Evolutionary conservation across 2,329 filamentous ascomycete genomes (phyloP).

Genomic region (Colletotrichum cordylinicola): DNA sequence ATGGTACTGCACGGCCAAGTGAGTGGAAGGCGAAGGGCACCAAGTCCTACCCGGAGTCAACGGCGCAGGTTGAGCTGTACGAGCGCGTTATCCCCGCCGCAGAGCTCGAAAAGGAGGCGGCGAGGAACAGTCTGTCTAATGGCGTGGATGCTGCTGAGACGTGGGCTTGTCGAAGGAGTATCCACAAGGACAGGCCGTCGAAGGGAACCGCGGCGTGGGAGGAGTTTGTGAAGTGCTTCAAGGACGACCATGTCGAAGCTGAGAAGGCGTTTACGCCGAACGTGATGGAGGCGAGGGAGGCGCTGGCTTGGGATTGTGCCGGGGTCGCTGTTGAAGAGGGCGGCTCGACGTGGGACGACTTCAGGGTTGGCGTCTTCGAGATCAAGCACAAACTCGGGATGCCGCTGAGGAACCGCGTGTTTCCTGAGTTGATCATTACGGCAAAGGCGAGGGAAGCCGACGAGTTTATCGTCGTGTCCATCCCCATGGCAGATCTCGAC

Average conservation of each 20-base stretch:
- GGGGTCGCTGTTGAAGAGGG: conserved; percentile 43
- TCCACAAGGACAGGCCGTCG: conserved; percentile 59
- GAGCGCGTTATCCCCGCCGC: conserved; percentile 53
- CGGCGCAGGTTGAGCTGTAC: conserved; percentile 57
- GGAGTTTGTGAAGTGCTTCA: conserved; percentile 67
- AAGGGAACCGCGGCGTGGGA: conserved; percentile 64
- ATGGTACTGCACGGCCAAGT: conserved; percentile 33
- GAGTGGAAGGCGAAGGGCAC: conserved; percentile 58
- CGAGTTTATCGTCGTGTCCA: conserved; percentile 64
- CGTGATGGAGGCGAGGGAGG: conserved; percentile 38
- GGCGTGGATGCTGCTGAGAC: conserved; percentile 46
- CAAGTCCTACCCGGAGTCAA: conserved; percentile 55
- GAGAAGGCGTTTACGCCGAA: conserved; percentile 46
- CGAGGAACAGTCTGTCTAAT: conserved; percentile 33
- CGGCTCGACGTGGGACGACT: conserved; percentile 49
- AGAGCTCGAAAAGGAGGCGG: conserved; percentile 46
- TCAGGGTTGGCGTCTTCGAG: conserved; percentile 62
- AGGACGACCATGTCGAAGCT: conserved; percentile 49
- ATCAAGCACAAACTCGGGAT: conserved; percentile 65
- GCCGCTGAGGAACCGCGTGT: conserved; percentile 68
- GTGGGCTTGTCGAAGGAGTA: conserved; percentile 69
- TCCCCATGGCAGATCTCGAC: conserved; percentile 54
- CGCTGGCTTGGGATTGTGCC: conserved; percentile 51
- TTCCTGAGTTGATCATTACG: conserved; percentile 70
- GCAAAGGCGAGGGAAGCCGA: conserved; percentile 41